phyloP scores from a whole-genome alignment of 2,329 filamentous ascomycete genomes.

The Venturia nashicola region DNA sequence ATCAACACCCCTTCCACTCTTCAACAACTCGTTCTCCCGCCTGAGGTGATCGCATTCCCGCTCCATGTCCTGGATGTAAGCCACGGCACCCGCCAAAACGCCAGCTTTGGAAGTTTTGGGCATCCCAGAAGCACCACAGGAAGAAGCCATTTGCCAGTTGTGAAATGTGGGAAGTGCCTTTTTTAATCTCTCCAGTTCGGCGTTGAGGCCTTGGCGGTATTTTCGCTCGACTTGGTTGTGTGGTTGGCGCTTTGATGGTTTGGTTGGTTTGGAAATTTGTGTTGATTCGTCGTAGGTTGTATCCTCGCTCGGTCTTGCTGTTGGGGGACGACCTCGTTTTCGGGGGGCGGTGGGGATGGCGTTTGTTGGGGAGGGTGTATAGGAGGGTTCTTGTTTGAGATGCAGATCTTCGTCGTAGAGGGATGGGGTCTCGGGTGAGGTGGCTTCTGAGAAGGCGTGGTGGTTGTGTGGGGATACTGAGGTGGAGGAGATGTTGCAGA shows the following conservation, averaged over 20 bases:
- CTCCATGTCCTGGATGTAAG: constrained; percentile 34
- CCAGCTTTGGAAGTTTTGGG: constrained; percentile 32
- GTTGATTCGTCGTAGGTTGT: neutral
- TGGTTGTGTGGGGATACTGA: neutral
- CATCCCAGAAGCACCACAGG: constrained; percentile 18
- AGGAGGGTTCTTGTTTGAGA: neutral
- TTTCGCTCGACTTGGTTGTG: constrained; percentile 25
- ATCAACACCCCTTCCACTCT: neutral
- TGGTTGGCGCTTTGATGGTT: constrained; percentile 14
- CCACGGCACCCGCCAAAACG: constrained; percentile 32
- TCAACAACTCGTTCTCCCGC: constrained; percentile 1
- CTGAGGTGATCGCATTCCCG: constrained; percentile 17
- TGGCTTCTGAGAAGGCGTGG: neutral
- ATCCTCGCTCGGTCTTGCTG: neutral
- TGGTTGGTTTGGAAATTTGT: neutral
- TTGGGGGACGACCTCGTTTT: neutral
- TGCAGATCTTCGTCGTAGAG: neutral
- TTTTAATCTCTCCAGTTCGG: constrained; percentile 20
- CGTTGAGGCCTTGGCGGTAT: constrained; percentile 21
- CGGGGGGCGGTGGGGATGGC: neutral
- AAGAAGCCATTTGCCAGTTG: neutral
- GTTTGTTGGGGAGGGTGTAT: neutral
- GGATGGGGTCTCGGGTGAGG: neutral
- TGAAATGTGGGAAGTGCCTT: constrained; percentile 19
- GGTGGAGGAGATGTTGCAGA: neutral